These are phyloP conservation scores for Zygotorulaspora sp. DNA, from an alignment of 805 yeast species.

Conservation along the genomic window DNA sequence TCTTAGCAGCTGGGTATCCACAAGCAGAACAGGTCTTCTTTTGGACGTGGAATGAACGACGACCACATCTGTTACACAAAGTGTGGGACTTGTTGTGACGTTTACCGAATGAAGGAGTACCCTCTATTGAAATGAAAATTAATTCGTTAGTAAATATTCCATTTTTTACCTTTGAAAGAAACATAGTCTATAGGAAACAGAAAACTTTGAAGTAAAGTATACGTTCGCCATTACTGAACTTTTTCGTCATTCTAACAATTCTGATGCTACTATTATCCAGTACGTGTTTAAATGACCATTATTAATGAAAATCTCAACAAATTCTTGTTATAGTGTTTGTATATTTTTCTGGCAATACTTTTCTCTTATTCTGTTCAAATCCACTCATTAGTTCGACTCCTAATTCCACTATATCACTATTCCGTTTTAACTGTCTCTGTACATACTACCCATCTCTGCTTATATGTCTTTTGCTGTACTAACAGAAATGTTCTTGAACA, in stretches of 20 bases:
- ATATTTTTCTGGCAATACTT: no score
- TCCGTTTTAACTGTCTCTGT: constrained; percentile 20
- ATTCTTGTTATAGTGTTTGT: no score
- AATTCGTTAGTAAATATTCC: constrained; percentile 34
- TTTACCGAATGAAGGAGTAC: constrained; percentile 99
- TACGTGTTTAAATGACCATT: no score
- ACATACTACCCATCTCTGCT: constrained; percentile 74
- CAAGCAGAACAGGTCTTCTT: constrained; percentile 98
- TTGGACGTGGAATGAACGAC: constrained; percentile 98
- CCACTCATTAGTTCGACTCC: no score
- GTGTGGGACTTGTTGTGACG: constrained; percentile 99
- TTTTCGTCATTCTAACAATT: no score
- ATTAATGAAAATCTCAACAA: no score
- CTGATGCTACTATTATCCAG: no score
- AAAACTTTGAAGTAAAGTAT: no score
- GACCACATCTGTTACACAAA: constrained; percentile 98
- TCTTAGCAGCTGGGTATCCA: constrained; percentile 99
- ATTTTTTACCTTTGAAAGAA: no score
- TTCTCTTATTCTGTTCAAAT: no score
- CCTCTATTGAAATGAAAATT: constrained; percentile 54
- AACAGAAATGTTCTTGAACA: neutral
- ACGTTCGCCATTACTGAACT: no score
- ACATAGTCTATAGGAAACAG: no score
- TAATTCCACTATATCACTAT: neutral
- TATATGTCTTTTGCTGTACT: constrained; percentile 28